Percentiles rank a stretch among this genome's conserved stretches.
Evolutionary conservation across 805 yeast genomes (phyloP).

Genomic region (Lachancea sp.): DNA sequence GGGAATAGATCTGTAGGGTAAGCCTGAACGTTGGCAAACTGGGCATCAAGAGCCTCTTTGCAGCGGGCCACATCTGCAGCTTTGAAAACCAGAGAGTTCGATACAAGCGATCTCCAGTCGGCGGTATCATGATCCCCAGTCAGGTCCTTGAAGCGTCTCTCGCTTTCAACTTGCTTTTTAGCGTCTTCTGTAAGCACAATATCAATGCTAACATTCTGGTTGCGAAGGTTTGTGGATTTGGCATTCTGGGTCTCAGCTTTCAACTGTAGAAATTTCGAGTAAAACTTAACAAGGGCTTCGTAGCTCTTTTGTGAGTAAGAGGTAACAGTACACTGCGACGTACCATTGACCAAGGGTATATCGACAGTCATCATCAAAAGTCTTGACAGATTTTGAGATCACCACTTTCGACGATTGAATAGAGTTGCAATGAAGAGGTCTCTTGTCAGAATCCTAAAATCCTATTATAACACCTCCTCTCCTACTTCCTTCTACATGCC

Average conservation of each 20-base stretch:
- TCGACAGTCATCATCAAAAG: constrained; percentile 16
- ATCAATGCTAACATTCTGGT: constrained; percentile 23
- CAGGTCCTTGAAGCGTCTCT: constrained; percentile 17
- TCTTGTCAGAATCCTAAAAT: neutral
- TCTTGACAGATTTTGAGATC: constrained; percentile 1
- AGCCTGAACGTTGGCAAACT: constrained; percentile 42
- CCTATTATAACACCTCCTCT: neutral
- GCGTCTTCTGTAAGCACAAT: constrained; percentile 21
- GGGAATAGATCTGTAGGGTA: constrained; percentile 72
- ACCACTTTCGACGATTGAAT: neutral
- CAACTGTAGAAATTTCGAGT: constrained; percentile 29
- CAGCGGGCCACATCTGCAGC: constrained; percentile 27
- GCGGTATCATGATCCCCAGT: constrained; percentile 16
- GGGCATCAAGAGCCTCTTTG: constrained; percentile 25
- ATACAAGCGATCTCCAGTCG: constrained; percentile 48
- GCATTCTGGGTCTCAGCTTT: constrained; percentile 5
- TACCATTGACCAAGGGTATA: constrained; percentile 43
- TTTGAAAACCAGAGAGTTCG: constrained; percentile 35
- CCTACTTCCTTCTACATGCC: constrained; percentile 3
- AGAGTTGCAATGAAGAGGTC: neutral
- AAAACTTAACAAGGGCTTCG: constrained; percentile 48
- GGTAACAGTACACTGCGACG: constrained; percentile 44
- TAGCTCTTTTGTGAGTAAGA: constrained; percentile 46
- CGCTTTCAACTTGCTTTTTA: constrained; percentile 21
- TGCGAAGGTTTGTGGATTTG: constrained; percentile 11